Evolutionary conservation across 495 filamentous ascomycete species (phyloP), one percentile per base, ranked within the genome.

Genomic region (Xylaria flabelliformis): DNA sequence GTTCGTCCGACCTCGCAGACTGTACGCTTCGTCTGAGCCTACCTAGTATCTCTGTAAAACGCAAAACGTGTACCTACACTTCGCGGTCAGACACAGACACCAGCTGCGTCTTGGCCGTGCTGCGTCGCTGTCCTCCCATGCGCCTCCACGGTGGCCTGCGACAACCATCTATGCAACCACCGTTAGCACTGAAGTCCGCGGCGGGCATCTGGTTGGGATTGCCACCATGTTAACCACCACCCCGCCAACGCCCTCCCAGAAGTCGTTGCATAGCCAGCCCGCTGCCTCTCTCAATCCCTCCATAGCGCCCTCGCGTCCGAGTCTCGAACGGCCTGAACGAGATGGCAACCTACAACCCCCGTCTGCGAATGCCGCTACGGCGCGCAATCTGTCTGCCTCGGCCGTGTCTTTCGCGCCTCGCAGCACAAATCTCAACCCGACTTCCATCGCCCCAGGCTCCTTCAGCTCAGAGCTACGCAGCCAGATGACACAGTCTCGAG

Each of bases 391-490:
- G 39, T 90, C 91, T 36, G 88, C 89, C 67, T 88, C 91, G 5
- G 86, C 85, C 75, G 80, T 85, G 58, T 88, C 86, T 29, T 91
- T 89, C 75, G 88, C 86, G 26, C 86, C 90, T 7, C 86, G 92
- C 46, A 91, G 88, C 58, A 80, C 84, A 6, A 92, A 91, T 17
- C 79, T 93, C 72, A 90, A 89, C 70, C 89, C 90, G 32, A 90
- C 90, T 15, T 86, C 89, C 50, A 29, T 72, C 21, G 90, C 90
- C 34, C 94, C 95, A 1, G 97, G 96, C 10, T 97, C 94, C 84
- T 98, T 98, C 85, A 97, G 92, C 77, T 90, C 95, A 12, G 94
- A 97, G 59, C 83, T 98, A 69, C 93, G 92, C 78, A 94, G 91
- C 78, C 89, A 93, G 82, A 86, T 85, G 59, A 85, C 88, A 41